Evolutionary conservation across 1,284 basidiomycete species (phyloP).

Genomic region (Melanopsichium pennsylvanicum): DNA sequence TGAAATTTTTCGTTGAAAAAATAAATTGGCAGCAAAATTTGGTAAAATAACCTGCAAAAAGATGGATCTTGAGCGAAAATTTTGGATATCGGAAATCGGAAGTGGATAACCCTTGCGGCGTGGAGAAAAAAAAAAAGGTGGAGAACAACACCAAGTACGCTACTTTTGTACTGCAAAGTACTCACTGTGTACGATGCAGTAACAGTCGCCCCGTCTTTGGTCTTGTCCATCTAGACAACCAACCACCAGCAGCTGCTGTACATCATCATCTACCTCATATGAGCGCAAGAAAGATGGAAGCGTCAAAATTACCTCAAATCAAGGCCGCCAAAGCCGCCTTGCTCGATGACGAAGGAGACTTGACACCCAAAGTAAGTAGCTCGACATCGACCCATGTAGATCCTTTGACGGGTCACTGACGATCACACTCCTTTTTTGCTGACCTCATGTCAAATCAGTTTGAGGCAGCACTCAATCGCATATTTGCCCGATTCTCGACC

Average conservation of each 20-base stretch:
- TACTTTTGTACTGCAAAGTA: too few relatives aligned
- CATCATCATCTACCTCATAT: too few relatives aligned
- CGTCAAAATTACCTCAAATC: background rate
- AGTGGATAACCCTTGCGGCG: too few relatives aligned
- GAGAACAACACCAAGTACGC: too few relatives aligned
- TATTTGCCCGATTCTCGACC: conserved; percentile 42
- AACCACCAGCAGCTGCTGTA: too few relatives aligned
- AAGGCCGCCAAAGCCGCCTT: conserved; percentile 14
- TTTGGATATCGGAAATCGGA: conserved; percentile 28
- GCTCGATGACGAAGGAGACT: conserved; percentile 46
- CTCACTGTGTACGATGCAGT: too few relatives aligned
- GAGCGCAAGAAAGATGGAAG: conserved; percentile 2
- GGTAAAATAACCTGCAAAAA: too few relatives aligned
- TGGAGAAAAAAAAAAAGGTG: conserved; percentile 10
- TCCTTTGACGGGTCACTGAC: too few relatives aligned
- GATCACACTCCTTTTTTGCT: too few relatives aligned
- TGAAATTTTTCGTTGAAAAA: conserved; percentile 4
- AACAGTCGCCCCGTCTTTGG: too few relatives aligned
- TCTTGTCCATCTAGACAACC: too few relatives aligned
- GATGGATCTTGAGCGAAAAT: conserved; percentile 9
- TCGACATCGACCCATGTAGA: background rate
- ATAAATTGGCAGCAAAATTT: background rate
- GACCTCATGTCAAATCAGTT: conserved; percentile 10
- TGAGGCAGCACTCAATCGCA: conserved; percentile 22
- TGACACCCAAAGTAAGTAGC: conserved; percentile 21